Base-by-base conservation (phyloP, 768 basidiomycete genomes). In the Lactarius tabidus region DNA sequence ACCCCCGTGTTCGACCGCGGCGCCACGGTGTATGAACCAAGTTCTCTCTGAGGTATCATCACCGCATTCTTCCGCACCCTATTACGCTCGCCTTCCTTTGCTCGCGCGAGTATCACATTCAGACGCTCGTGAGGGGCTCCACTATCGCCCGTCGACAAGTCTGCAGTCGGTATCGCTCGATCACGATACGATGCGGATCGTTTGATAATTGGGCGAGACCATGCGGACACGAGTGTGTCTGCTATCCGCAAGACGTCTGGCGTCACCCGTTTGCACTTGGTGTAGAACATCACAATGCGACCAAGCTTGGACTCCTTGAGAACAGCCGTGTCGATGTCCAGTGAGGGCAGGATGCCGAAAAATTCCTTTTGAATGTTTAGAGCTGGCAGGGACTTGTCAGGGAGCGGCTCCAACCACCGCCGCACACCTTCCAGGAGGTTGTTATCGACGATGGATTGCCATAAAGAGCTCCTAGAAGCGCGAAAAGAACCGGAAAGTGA, bases 281-380 rank as follows among this genome's bases (percentile, higher is more conserved):
- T 96, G 81, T 99, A 99, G 78, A 98, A 98, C 33, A 96, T 79
- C 43, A 98, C 81, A 70, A 98, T 83, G 64, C 89, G 88, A 18
- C 97, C 97, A 5, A 99, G 82, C 0, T 88, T 86, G 1, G 91
- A 91, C 74, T 96, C 93, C 74, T 95, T 96, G 70, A 99, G 87
- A 6, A 92, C 91, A 23, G 86, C 76, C 36, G 87, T 87, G 77
- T 98, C 96, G 72, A 98, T 95, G 71, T 91, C 89, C 89, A 98
- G 93, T 79, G 89, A 93, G 67, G 81, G 82, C 12, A 99, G 79
- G 60, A 88, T 83, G 36, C 84, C 82, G 77, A 98, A 93, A 69
- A 98, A 87, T 59, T 95, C 90, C 54, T 88, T 87, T 74, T 98
- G 97, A 72, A 99, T 98, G 75, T 95, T 96, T 60, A 98, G 82